Base-by-base conservation (phyloP, 2,329 filamentous ascomycete species). In the Graphilbum ipis-grandicollis region DNA sequence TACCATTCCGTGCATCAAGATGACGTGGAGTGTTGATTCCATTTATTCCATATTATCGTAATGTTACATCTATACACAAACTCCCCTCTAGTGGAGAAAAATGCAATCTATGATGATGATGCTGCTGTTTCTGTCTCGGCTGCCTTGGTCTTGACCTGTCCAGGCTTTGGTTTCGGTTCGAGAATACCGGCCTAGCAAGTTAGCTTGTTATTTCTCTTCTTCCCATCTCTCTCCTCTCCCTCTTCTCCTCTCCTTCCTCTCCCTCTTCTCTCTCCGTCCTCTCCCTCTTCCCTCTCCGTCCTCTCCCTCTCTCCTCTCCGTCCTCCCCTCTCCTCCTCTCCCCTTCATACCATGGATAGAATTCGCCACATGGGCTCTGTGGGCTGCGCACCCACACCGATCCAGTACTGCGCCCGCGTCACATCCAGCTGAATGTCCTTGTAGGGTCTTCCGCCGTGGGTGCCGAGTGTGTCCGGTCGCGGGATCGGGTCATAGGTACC, bases 341-440 rank as follows among this genome's bases (percentile, higher is more conserved):
- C 23, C 28, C 30, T 33, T 26, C 28, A 4, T 17, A 86, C 83
- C 82, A 93, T 79, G 39, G 71, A 71, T 48, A 98, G 62, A 49
- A 96, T 57, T 53, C 83, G 69, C 86, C 86, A 93, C 26, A 80
- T 82, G 3, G 82, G 76, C 47, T 94, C 83, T 43, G 80, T 86
- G 9, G 90, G 90, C 60, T 98, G 90, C 39, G 90, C 90, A 1
- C 90, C 90, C 4, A 96, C 88, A 54, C 90, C 90, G 26, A 98
- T 68, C 90, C 90, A 98, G 63, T 98, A 98, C 56, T 79, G 78
- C 39, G 88, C 81, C 41, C 90, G 68, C 46, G 72, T 63, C 8
- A 71, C 63, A 56, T 98, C 90, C 13, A 98, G 68, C 50, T 83
- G 77, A 53, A 98, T 81, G 47, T 96, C 86, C 59, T 98, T 98